Percentiles rank a stretch among this genome's conserved stretches.
These are phyloP conservation scores for Kodamaea lidongshanica DNA, from an alignment of 805 yeast species.

Conservation along the genomic window DNA sequence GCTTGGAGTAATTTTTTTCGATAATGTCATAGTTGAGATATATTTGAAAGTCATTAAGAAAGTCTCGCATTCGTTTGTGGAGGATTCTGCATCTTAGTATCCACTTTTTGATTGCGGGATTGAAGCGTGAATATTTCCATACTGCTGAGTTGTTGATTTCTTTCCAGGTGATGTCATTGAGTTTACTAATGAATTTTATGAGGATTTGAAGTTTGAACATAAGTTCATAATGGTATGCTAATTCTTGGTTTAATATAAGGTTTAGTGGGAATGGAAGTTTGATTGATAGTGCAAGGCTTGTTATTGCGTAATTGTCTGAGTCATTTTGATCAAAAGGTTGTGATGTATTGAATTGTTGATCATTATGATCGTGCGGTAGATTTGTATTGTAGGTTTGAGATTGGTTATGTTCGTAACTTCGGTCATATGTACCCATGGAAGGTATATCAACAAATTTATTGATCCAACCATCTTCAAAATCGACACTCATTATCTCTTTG, in stretches of 20 bases:
- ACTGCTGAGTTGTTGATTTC: conserved; percentile 58
- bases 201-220: conserved; percentile 65
- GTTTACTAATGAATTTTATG: conserved; percentile 55
- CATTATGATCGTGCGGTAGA: too few relatives aligned
- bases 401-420: too few relatives aligned
- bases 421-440: too few relatives aligned
- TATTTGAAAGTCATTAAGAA: conserved; percentile 48
- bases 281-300: conserved; percentile 50
- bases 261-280: conserved; percentile 82
- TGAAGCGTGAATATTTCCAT: conserved; percentile 59
- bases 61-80: conserved; percentile 51
- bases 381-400: too few relatives aligned
- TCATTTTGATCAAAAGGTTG: conserved; percentile 11
- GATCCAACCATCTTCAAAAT: too few relatives aligned
- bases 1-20: conserved; percentile 45
- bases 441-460: too few relatives aligned
- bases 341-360: too few relatives aligned
- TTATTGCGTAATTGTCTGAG: conserved; percentile 35
- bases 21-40: conserved; percentile 57
- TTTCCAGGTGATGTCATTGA: conserved; percentile 63
- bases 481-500: conserved; percentile 45
- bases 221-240: conserved; percentile 71
- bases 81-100: conserved; percentile 48
- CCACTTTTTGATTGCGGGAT: conserved; percentile 44
- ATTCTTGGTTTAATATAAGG: conserved; percentile 62